phyloP scores from a whole-genome alignment of 2,329 filamentous ascomycete genomes.

The Cordyceps javanica region DNA sequence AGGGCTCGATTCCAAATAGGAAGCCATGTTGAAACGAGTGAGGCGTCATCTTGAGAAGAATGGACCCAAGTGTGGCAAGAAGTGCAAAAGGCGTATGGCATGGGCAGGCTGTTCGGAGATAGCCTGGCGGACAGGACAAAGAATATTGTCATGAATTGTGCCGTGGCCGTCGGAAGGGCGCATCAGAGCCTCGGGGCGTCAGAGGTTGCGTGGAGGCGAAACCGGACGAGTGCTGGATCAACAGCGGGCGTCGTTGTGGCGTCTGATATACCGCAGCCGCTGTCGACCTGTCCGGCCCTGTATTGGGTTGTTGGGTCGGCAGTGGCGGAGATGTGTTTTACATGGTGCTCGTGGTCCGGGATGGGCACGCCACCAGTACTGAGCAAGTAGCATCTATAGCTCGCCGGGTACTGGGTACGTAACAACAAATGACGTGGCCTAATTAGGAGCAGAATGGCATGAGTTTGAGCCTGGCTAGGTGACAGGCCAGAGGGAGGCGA shows the following conservation, averaged over 20 bases:
- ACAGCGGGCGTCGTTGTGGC: constrained; percentile 4
- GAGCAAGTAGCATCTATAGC: too few species aligned
- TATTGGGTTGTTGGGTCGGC: background rate
- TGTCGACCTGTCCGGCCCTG: background rate
- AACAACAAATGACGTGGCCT: too few species aligned
- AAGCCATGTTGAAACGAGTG: background rate
- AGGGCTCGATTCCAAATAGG: background rate
- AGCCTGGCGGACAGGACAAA: background rate
- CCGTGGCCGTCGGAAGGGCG: constrained; percentile 3
- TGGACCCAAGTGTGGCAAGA: background rate
- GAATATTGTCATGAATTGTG: background rate
- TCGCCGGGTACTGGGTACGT: too few species aligned
- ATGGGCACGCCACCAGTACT: too few species aligned
- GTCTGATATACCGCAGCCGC: constrained; percentile 2
- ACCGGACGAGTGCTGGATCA: background rate
- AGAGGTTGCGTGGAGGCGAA: background rate
- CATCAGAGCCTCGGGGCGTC: background rate
- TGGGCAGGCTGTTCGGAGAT: background rate
- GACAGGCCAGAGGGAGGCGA: background rate
- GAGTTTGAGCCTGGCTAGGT: background rate
- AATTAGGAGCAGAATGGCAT: background rate
- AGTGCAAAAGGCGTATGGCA: background rate
- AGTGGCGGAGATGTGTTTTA: background rate
- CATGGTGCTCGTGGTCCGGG: too few species aligned
- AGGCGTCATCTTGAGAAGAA: background rate